Conservation (phyloP, 2,329 filamentous ascomycete species). For the Pseudogymnoascus sp. region DNA sequence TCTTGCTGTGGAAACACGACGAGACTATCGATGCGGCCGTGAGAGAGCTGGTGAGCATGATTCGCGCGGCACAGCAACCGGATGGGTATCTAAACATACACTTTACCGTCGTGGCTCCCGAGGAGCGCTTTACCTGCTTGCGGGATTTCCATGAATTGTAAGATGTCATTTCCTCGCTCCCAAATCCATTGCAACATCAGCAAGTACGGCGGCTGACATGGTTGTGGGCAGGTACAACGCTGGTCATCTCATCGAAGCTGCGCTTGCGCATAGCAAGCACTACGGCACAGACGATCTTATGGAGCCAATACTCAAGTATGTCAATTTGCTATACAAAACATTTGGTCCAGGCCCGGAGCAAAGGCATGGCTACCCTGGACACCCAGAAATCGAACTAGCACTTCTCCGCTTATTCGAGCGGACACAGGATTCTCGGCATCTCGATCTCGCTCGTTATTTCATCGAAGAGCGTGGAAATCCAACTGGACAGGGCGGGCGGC, state of each 20-base stretch:
- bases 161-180: conserved; percentile 20
- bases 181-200: background rate
- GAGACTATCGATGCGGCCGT: conserved; percentile 42
- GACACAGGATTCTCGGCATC: conserved; percentile 32
- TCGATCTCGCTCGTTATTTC: conserved; percentile 48
- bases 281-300: conserved; percentile 46
- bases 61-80: conserved; percentile 45
- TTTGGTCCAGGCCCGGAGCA: conserved; percentile 46
- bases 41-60: conserved; percentile 50
- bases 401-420: conserved; percentile 38
- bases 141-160: conserved; percentile 55
- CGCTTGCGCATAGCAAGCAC: conserved; percentile 46
- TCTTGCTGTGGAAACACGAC: conserved; percentile 37
- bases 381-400: conserved; percentile 47
- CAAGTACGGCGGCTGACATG: background rate
- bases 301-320: conserved; percentile 45
- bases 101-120: conserved; percentile 51
- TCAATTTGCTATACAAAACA: conserved; percentile 41
- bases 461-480: conserved; percentile 50
- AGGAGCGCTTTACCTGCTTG: conserved; percentile 49
- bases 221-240: conserved; percentile 43
- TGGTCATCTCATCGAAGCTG: conserved; percentile 55
- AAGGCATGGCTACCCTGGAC: conserved; percentile 52
- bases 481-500: conserved; percentile 39
- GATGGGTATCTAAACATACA: conserved; percentile 60